Base-by-base conservation (phyloP, 345 rosid genomes). In the Corymbia maculata region DNA sequence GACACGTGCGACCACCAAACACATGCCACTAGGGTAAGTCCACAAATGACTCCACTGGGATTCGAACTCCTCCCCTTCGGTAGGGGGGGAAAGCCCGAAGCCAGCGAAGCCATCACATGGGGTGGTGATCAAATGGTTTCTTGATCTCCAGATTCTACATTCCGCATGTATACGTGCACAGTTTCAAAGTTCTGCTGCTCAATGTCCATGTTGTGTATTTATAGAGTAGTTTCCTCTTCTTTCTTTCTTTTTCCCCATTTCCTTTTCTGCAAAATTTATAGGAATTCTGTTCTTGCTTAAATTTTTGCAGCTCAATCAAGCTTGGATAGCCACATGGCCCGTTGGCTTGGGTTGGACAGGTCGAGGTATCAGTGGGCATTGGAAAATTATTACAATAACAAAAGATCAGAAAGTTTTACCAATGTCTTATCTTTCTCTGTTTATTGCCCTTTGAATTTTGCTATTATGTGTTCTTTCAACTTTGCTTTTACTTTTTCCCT, bases 311-410 rank as follows among this genome's bases (percentile, higher is more conserved):
- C 97, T 42, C 97, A 95, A 94, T 95, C 99, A 85, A 94, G 97
- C 86, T 93, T 97, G 93, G 99, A 97, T 91, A 96, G 94, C 66
- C 96, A 95, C 92, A 90, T 94, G 93, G 98, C 98, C 44, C 94
- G 96, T 26, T 97, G 99, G 99, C 94, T 96, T 89, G 99, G 99
- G 50, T 94, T 97, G 90, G 92, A 96, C 92, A 99, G 95, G 88
- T 97, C 99, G 19, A 96, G 95, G 95, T 96, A 96, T 86, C 99
- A 97, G 51, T 96, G 98, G 98, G 99, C 98, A 28, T 85, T 96
- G 92, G 99, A 97, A 36, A 96, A 96, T 94, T 96, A 97, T 87
- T 94, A 94, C 75, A 94, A 95, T 91, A 91, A 86, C 94, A 94
- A 96, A 92, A 96, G 91, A 89, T 88, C 95, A 91, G 98, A 95